Percentiles rank a stretch among this genome's conserved stretches.
phyloP scores from a whole-genome alignment of 192 early-diverging fungal species.

The Mortierella alpina region DNA sequence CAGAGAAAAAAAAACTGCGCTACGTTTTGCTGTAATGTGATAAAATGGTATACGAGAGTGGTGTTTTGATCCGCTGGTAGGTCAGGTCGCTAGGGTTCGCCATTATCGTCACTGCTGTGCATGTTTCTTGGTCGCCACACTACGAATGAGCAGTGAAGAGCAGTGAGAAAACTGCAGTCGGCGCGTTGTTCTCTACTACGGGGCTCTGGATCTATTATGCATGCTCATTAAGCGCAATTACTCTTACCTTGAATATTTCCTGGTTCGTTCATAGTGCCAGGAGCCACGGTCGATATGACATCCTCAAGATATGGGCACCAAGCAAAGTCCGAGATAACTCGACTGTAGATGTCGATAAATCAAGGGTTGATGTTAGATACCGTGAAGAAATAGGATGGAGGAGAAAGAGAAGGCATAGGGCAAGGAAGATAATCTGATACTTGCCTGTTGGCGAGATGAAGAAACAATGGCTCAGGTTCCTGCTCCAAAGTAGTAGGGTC shows the following conservation, averaged over 20 bases:
- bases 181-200: too few species aligned
- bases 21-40: not conserved
- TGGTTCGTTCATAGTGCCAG: not conserved
- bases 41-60: not conserved
- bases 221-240: too few species aligned
- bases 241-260: constrained; percentile 42
- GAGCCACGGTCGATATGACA: constrained; percentile 24
- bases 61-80: not conserved
- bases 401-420: not conserved
- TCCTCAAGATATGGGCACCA: constrained; percentile 44
- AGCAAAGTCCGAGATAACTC: constrained; percentile 22
- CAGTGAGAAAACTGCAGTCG: too few species aligned
- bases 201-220: too few species aligned
- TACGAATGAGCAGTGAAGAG: not conserved
- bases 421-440: not conserved
- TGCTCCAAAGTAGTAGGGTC: not conserved
- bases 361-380: not conserved
- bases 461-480: constrained; percentile 9
- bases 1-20: not conserved
- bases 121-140: constrained; percentile 30
- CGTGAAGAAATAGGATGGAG: not conserved
- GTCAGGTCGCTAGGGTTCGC: constrained; percentile 14
- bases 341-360: not conserved
- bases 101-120: constrained; percentile 19
- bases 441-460: constrained; percentile 21